These are phyloP conservation scores for Aspergillus candidus DNA, from an alignment of 2,329 filamentous ascomycete genomes.

Conservation along the genomic window DNA sequence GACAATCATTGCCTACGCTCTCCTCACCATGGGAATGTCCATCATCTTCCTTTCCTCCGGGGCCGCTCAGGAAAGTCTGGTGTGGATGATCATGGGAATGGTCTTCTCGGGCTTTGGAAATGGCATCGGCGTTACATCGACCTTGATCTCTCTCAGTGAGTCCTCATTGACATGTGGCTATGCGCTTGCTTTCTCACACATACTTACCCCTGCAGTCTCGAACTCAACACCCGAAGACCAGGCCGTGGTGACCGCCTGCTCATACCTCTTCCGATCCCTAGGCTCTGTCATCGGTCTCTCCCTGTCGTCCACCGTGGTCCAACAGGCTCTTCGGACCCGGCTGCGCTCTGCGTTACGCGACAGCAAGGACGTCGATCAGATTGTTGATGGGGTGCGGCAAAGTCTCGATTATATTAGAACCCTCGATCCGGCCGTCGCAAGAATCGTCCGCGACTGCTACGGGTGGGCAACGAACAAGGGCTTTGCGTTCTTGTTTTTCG, in stretches of 20 bases:
- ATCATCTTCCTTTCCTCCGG: constrained; percentile 55
- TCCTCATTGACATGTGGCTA: constrained; percentile 3
- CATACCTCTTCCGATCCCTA: constrained; percentile 72
- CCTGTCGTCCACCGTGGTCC: constrained; percentile 64
- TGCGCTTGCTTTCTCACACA: constrained; percentile 3
- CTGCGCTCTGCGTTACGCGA: constrained; percentile 51
- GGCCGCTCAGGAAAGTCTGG: constrained; percentile 43
- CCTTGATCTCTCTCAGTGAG: constrained; percentile 60
- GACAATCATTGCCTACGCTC: constrained; percentile 52
- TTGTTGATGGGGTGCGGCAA: constrained; percentile 63
- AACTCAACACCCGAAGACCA: constrained; percentile 63
- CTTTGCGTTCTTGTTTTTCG: constrained; percentile 44
- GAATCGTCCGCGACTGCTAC: constrained; percentile 62
- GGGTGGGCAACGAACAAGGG: constrained; percentile 50
- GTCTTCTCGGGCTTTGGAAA: constrained; percentile 50
- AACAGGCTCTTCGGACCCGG: constrained; percentile 57
- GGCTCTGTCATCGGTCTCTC: constrained; percentile 62
- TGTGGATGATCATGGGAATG: constrained; percentile 53
- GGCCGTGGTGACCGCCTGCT: constrained; percentile 70
- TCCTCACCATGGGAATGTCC: constrained; percentile 50
- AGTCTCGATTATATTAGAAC: constrained; percentile 63
- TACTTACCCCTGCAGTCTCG: constrained; percentile 46
- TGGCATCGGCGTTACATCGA: constrained; percentile 61
- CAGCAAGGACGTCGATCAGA: constrained; percentile 55
- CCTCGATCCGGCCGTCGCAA: constrained; percentile 55